These are phyloP conservation scores for Oldenlandia corymbosa DNA, from an alignment of 257 asterid species.

Conservation along the genomic window DNA sequence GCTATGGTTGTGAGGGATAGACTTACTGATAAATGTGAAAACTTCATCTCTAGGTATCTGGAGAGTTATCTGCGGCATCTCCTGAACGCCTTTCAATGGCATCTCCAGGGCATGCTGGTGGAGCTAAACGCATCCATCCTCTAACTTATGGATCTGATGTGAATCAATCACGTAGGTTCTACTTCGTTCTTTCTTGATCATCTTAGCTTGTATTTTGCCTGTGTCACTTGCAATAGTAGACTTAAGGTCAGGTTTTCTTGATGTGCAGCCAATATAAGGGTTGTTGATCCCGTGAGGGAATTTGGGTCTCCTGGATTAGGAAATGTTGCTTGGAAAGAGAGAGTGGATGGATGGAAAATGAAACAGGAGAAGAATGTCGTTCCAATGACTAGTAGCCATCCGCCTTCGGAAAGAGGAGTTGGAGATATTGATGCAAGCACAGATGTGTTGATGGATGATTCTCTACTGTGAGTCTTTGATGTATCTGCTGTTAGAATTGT, in stretches of 20 bases:
- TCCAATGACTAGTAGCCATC: conserved; percentile 77
- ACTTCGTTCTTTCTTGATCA: conserved; percentile 3
- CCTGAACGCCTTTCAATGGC: conserved; percentile 96
- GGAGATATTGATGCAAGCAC: conserved; percentile 92
- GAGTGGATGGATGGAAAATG: conserved; percentile 99
- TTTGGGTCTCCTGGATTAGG: conserved; percentile 92
- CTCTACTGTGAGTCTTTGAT: conserved; percentile 64
- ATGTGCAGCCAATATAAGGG: conserved; percentile 66
- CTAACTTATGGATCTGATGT: conserved; percentile 39
- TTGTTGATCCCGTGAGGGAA: conserved; percentile 88
- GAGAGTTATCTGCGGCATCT: conserved; percentile 95
- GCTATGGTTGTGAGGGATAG: conserved; percentile 8
- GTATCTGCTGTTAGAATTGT: conserved; percentile 1
- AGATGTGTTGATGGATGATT: conserved; percentile 80
- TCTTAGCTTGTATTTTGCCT: conserved; percentile 1
- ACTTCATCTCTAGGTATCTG: conserved; percentile 64
- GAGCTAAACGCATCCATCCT: conserved; percentile 51
- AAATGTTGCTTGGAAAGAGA: conserved; percentile 99
- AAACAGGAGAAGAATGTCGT: conserved; percentile 84
- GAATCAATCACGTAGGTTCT: conserved; percentile 27
- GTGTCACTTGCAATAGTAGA: conserved; percentile 13
- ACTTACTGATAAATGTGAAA: conserved; percentile 7
- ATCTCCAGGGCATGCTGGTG: conserved; percentile 84
- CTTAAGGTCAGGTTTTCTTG: conserved; percentile 13
- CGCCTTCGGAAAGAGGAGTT: conserved; percentile 87